These are phyloP conservation scores for Mycena amicta DNA, from an alignment of 768 basidiomycete species.

Conservation along the genomic window DNA sequence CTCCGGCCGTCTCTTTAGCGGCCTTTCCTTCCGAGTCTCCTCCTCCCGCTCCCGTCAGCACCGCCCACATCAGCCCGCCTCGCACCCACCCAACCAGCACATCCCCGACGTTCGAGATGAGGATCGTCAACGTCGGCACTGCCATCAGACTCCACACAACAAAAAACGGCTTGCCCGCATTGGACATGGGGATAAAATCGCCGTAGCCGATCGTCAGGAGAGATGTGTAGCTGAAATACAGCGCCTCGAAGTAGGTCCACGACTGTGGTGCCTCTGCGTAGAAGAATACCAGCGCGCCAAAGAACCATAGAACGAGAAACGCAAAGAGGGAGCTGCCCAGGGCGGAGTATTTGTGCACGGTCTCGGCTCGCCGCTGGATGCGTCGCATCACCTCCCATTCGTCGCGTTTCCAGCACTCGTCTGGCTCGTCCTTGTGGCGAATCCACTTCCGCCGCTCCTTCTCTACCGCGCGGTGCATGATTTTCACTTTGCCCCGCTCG, in stretches of 20 bases:
- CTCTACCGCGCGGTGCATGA: constrained; percentile 34
- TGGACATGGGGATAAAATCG: constrained; percentile 38
- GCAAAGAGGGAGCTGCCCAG: constrained; percentile 32
- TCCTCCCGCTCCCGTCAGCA: constrained; percentile 23
- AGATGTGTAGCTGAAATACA: constrained; percentile 43
- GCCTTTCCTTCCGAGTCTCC: no score
- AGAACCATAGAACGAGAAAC: constrained; percentile 35
- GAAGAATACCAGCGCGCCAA: constrained; percentile 42
- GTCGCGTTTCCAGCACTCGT: constrained; percentile 32
- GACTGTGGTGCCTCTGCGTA: constrained; percentile 30
- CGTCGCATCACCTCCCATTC: constrained; percentile 44
- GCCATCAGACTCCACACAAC: constrained; percentile 45
- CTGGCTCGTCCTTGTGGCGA: constrained; percentile 20
- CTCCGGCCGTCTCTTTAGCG: not conserved
- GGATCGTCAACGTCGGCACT: constrained; percentile 42
- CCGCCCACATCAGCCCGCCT: constrained; percentile 33
- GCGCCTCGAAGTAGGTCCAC: constrained; percentile 40
- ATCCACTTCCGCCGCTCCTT: constrained; percentile 34
- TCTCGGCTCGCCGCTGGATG: constrained; percentile 30
- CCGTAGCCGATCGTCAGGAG: constrained; percentile 47
- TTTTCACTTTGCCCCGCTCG: constrained; percentile 38
- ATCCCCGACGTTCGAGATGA: constrained; percentile 53
- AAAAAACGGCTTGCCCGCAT: constrained; percentile 43
- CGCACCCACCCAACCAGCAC: constrained; percentile 44
- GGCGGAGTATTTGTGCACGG: constrained; percentile 30